These are phyloP conservation scores for Candida jianshihensis DNA, from an alignment of 805 yeast genomes.

Conservation along the genomic window DNA sequence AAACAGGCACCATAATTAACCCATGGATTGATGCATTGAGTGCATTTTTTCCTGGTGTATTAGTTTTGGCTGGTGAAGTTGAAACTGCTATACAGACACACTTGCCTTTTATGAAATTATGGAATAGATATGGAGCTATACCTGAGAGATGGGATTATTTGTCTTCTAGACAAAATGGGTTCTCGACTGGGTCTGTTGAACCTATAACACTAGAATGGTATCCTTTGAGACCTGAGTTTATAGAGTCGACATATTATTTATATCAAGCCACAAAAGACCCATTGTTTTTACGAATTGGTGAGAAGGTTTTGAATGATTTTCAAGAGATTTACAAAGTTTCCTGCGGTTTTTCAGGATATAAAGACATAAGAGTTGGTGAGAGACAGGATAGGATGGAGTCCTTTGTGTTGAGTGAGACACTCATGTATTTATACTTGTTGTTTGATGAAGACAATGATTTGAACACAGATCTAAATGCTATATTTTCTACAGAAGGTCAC, in stretches of 20 bases:
- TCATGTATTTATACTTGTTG: slow-evolving; percentile 72
- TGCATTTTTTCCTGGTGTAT: slow-evolving; percentile 86
- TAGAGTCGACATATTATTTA: slow-evolving; percentile 80
- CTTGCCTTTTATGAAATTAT: slow-evolving; percentile 58
- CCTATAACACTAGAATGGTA: slow-evolving; percentile 75
- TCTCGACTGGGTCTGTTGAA: slow-evolving; percentile 15
- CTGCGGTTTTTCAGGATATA: slow-evolving; percentile 81
- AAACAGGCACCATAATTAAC: slow-evolving; percentile 41
- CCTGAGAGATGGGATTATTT: slow-evolving; percentile 81
- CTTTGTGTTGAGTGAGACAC: slow-evolving; percentile 80
- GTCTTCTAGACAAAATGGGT: slow-evolving; percentile 1
- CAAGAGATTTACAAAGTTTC: slow-evolving; percentile 42
- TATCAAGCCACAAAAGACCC: slow-evolving; percentile 86
- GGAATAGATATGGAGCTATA: slow-evolving; percentile 73
- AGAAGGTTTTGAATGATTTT: slow-evolving; percentile 50
- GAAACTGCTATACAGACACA: slow-evolving; percentile 58
- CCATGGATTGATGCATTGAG: slow-evolving; percentile 81
- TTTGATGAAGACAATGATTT: slow-evolving; percentile 63
- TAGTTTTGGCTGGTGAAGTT: slow-evolving; percentile 71
- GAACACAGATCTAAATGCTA: slow-evolving; percentile 34
- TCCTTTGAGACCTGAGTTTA: slow-evolving; percentile 86
- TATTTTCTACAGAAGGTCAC: slow-evolving; percentile 85
- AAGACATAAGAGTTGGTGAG: slow-evolving; percentile 56
- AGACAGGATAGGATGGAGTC: slow-evolving; percentile 84
- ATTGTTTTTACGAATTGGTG: slow-evolving; percentile 70